Conservation (phyloP, 1,284 basidiomycete species). For the Microbotryum scabiosae region DNA sequence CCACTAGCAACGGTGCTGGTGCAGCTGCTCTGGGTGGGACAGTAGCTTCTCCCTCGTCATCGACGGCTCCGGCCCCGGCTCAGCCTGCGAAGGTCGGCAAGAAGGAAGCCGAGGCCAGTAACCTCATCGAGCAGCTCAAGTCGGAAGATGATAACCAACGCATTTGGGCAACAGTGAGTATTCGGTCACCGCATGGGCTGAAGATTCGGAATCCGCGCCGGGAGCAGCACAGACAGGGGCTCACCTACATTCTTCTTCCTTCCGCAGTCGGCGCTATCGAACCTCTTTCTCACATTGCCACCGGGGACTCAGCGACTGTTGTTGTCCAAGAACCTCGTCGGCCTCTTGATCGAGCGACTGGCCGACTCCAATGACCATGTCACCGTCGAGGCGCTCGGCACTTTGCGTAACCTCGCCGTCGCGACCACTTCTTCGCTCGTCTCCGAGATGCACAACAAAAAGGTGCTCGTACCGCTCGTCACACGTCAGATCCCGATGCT, state of each 20-base stretch:
- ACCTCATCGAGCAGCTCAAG: slow-evolving; percentile 24
- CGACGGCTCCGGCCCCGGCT: neutral
- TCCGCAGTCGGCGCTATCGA: slow-evolving; percentile 18
- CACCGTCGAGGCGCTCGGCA: slow-evolving; percentile 72
- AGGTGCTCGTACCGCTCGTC: slow-evolving; percentile 63
- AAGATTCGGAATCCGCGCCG: neutral
- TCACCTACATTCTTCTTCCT: neutral
- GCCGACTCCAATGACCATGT: slow-evolving; percentile 79
- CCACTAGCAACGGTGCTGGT: neutral
- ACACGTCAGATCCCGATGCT: slow-evolving; percentile 27
- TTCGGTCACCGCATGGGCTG: no score
- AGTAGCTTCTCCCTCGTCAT: neutral
- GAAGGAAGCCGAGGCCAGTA: slow-evolving; percentile 23
- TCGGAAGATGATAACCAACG: slow-evolving; percentile 12
- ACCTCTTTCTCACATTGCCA: slow-evolving; percentile 20
- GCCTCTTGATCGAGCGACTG: slow-evolving; percentile 68
- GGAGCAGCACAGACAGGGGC: neutral
- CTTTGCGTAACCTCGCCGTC: slow-evolving; percentile 80
- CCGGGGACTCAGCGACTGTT: slow-evolving; percentile 62
- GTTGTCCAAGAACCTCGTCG: slow-evolving; percentile 83
- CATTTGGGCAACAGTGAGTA: slow-evolving; percentile 18
- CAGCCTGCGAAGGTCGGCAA: slow-evolving; percentile 13
- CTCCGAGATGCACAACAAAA: slow-evolving; percentile 88
- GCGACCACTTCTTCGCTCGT: slow-evolving; percentile 19
- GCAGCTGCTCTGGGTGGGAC: neutral